Conservation (phyloP, 768 basidiomycete genomes). For the Tephrocybe sp. region DNA sequence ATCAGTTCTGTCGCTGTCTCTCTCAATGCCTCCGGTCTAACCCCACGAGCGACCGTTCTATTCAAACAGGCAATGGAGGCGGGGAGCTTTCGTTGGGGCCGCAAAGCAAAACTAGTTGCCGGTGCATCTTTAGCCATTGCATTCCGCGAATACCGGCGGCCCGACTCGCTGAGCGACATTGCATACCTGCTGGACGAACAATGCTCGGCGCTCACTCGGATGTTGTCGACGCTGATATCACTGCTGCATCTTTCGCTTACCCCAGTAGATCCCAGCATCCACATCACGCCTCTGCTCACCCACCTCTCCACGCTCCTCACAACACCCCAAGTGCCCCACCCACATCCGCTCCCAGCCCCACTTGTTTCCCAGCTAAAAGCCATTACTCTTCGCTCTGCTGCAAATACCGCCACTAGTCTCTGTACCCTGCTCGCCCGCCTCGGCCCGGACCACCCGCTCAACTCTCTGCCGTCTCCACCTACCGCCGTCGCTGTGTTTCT, state of each 20-base stretch:
- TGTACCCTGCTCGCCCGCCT: constrained; percentile 41
- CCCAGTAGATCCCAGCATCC: constrained; percentile 56
- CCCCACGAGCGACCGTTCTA: constrained; percentile 63
- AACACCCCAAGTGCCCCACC: neutral
- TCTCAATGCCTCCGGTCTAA: constrained; percentile 58
- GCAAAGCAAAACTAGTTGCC: constrained; percentile 65
- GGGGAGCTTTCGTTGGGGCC: constrained; percentile 70
- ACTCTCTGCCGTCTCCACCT: constrained; percentile 39
- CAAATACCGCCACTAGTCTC: constrained; percentile 47
- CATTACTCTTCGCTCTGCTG: constrained; percentile 39
- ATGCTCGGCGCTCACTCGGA: constrained; percentile 48
- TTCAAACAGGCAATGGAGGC: constrained; percentile 68
- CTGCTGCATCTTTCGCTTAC: constrained; percentile 55
- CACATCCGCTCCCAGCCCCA: constrained; percentile 29
- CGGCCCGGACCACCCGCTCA: constrained; percentile 34
- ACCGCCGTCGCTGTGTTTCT: constrained; percentile 71
- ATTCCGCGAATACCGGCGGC: constrained; percentile 67
- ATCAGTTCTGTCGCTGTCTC: constrained; percentile 60
- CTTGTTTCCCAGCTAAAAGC: constrained; percentile 39
- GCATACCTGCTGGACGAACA: constrained; percentile 64
- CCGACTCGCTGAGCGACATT: constrained; percentile 68
- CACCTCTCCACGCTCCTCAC: constrained; percentile 43
- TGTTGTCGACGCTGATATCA: constrained; percentile 51
- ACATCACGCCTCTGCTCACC: constrained; percentile 57
- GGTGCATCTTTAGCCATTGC: constrained; percentile 72